Percentiles rank a stretch among this genome's conserved stretches.
phyloP scores from a whole-genome alignment of 129 eudicot genomes.

The Arctium lappa region DNA sequence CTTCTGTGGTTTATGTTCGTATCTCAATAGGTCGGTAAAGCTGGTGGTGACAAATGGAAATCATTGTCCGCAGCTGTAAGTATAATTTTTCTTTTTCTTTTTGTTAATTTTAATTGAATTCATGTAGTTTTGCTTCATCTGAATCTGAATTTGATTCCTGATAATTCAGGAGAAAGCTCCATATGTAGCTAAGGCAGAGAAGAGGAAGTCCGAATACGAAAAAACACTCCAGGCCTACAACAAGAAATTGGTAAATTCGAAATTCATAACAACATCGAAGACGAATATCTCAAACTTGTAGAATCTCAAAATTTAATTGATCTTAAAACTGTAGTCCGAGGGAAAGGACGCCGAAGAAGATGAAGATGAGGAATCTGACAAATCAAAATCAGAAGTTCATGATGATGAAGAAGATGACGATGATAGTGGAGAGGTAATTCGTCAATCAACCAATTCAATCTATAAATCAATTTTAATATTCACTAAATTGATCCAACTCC shows the following conservation, averaged over 20 bases:
- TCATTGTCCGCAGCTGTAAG: slow-evolving; percentile 60
- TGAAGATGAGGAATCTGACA: slow-evolving; percentile 65
- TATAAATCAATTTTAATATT: background rate
- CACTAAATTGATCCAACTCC: background rate
- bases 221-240: slow-evolving; percentile 62
- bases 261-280: background rate
- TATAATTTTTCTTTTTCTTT: background rate
- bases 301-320: background rate
- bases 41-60: slow-evolving; percentile 87
- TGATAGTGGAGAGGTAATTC: slow-evolving; percentile 51
- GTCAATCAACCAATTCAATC: background rate
- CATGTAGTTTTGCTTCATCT: background rate
- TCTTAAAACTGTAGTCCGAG: slow-evolving; percentile 40
- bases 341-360: slow-evolving; percentile 40
- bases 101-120: background rate
- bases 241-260: slow-evolving; percentile 50
- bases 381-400: slow-evolving; percentile 58
- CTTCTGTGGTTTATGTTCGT: background rate
- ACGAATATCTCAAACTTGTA: background rate
- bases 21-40: slow-evolving; percentile 68
- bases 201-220: slow-evolving; percentile 64
- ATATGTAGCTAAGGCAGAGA: slow-evolving; percentile 62
- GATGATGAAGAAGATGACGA: slow-evolving; percentile 46
- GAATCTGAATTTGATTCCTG: background rate
- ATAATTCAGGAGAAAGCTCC: slow-evolving; percentile 73